phyloP scores from a whole-genome alignment of 805 yeast genomes.

The Candida quercuum region DNA sequence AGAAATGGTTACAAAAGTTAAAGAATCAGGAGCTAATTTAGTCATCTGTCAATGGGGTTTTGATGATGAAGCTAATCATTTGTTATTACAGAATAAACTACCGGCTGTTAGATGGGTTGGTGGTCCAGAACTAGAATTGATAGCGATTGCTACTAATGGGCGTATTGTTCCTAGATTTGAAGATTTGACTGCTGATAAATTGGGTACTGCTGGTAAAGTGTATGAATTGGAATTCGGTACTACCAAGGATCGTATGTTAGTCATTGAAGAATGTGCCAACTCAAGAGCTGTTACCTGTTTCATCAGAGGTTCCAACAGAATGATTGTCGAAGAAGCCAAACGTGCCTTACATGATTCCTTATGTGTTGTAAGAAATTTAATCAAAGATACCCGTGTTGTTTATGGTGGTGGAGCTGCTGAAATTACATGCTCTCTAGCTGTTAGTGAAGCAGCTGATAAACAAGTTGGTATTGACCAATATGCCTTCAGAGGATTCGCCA shows the following conservation, averaged over 20 bases:
- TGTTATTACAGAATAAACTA: conserved; percentile 77
- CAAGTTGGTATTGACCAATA: conserved; percentile 96
- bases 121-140: conserved; percentile 90
- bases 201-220: conserved; percentile 84
- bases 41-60: conserved; percentile 99
- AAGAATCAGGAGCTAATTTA: conserved; percentile 87
- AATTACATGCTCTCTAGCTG: conserved; percentile 87
- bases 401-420: conserved; percentile 99
- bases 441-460: conserved; percentile 84
- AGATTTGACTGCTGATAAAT: conserved; percentile 73
- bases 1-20: conserved; percentile 85
- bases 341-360: conserved; percentile 95
- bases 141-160: conserved; percentile 97
- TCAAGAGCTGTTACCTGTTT: conserved; percentile 88
- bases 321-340: conserved; percentile 96
- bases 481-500: conserved; percentile 92
- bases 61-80: conserved; percentile 96
- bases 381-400: conserved; percentile 89
- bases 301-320: conserved; percentile 92
- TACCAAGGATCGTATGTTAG: conserved; percentile 92
- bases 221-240: conserved; percentile 93
- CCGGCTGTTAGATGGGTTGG: conserved; percentile 99
- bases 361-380: conserved; percentile 94
- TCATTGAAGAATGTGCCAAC: conserved; percentile 84
- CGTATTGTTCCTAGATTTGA: conserved; percentile 96